phyloP scores from a whole-genome alignment of 1,139 yeast genomes.

The Kodamaea arcana region DNA sequence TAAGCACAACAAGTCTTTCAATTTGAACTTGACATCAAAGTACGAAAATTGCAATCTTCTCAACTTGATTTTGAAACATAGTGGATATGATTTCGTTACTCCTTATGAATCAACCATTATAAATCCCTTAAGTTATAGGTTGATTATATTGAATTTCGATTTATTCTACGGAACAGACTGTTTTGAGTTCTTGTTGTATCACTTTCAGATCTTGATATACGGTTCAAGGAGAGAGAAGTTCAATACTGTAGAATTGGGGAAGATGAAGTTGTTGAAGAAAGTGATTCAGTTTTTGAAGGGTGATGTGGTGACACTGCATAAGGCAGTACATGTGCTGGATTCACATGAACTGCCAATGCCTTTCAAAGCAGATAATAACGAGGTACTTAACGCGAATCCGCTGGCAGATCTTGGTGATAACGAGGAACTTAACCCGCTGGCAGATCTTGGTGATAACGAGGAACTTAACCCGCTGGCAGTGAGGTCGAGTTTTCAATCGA shows the following conservation, averaged over 20 bases:
- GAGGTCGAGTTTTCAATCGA: slow-evolving; percentile 10
- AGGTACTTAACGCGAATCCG: neutral
- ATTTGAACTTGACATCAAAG: slow-evolving; percentile 10
- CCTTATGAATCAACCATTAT: slow-evolving; percentile 28
- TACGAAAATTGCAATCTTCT: slow-evolving; percentile 7
- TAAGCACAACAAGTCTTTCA: slow-evolving; percentile 17
- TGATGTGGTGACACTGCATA: slow-evolving; percentile 18
- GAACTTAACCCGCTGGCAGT: neutral
- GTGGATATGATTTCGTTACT: slow-evolving; percentile 24
- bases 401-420: neutral
- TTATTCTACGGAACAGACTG: slow-evolving; percentile 37
- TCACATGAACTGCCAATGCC: neutral
- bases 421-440: neutral
- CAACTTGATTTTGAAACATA: slow-evolving; percentile 19
- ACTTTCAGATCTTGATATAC: slow-evolving; percentile 50
- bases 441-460: neutral
- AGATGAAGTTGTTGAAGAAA: slow-evolving; percentile 51
- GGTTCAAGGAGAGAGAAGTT: slow-evolving; percentile 46
- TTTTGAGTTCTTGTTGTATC: slow-evolving; percentile 49
- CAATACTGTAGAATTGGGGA: slow-evolving; percentile 49
- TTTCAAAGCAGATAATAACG: neutral
- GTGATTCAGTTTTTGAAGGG: slow-evolving; percentile 50
- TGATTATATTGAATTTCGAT: slow-evolving; percentile 32
- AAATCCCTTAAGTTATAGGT: slow-evolving; percentile 28
- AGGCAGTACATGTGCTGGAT: slow-evolving; percentile 6